Conservation (phyloP, 352 stramenopile genomes). For the Phytophthora tubulina region DNA sequence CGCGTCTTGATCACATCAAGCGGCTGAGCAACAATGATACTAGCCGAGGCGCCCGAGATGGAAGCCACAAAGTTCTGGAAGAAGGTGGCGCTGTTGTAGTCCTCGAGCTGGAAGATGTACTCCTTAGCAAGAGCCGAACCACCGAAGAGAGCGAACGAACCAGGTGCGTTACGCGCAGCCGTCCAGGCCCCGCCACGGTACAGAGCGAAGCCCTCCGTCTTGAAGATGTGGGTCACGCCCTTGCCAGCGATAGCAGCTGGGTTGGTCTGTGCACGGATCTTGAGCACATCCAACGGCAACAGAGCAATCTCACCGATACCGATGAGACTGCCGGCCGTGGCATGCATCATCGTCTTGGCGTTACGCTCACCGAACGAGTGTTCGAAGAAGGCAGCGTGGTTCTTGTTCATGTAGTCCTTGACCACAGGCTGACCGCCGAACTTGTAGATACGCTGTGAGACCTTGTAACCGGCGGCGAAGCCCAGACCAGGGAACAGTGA, state of each 20-base stretch:
- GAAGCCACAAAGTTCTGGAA: constrained; percentile 93
- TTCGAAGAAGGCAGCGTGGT: constrained; percentile 91
- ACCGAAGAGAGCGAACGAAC: constrained; percentile 96
- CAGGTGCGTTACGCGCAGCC: constrained; percentile 93
- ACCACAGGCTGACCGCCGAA: constrained; percentile 96
- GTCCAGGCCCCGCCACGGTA: constrained; percentile 94
- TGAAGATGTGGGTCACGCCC: constrained; percentile 93
- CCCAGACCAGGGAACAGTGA: constrained; percentile 93
- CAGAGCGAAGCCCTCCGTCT: constrained; percentile 91
- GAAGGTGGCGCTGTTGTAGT: constrained; percentile 92
- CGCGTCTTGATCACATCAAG: constrained; percentile 97
- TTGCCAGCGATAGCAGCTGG: constrained; percentile 92
- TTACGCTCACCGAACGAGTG: constrained; percentile 92
- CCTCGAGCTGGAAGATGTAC: constrained; percentile 92
- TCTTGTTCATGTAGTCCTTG: constrained; percentile 93
- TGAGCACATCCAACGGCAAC: constrained; percentile 96
- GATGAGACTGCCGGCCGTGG: constrained; percentile 93
- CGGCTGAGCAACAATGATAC: constrained; percentile 93
- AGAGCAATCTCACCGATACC: constrained; percentile 96
- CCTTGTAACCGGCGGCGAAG: constrained; percentile 96
- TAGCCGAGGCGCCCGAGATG: constrained; percentile 81
- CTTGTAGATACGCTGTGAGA: constrained; percentile 97
- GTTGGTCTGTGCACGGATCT: constrained; percentile 97
- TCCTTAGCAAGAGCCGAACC: constrained; percentile 91
- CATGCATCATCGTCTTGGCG: constrained; percentile 95